A percentile compares a stretch with the other conserved stretches of the same genome.
Evolutionary conservation across 192 early-diverging fungal species (phyloP).

Genomic region (Piromyces finnis): DNA sequence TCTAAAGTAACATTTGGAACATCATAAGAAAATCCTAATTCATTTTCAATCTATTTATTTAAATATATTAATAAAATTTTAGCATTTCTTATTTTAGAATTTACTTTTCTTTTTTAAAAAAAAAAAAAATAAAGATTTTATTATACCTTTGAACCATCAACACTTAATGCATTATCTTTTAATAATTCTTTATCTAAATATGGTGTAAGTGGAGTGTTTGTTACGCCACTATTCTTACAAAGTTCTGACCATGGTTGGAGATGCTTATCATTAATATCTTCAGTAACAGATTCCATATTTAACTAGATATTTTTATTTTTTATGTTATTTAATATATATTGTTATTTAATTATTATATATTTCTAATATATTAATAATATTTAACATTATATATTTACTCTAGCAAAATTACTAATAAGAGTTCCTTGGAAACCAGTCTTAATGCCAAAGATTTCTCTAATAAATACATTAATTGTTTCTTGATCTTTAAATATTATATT

Average conservation of each 20-base stretch:
- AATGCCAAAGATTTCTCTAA: slow-evolving; percentile 58
- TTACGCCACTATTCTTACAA: slow-evolving; percentile 44
- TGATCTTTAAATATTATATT: slow-evolving; percentile 30
- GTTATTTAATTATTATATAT: no score
- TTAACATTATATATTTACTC: slow-evolving; percentile 20
- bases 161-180: slow-evolving; percentile 60
- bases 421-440: slow-evolving; percentile 69
- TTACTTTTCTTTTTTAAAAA: no score
- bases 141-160: slow-evolving; percentile 72
- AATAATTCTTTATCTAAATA: slow-evolving; percentile 85
- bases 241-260: slow-evolving; percentile 83
- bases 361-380: background rate
- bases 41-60: slow-evolving; percentile 34
- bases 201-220: slow-evolving; percentile 74
- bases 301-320: slow-evolving; percentile 22
- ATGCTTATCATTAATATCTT: slow-evolving; percentile 88
- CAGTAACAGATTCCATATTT: slow-evolving; percentile 66
- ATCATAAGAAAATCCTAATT: slow-evolving; percentile 49
- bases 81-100: no score
- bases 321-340: slow-evolving; percentile 3
- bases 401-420: slow-evolving; percentile 56
- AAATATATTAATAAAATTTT: no score
- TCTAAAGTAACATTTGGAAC: slow-evolving; percentile 46
- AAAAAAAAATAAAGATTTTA: no score
- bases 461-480: slow-evolving; percentile 51